Conservation (phyloP, 257 asterid genomes). For the Galeopsis tetrahit region DNA sequence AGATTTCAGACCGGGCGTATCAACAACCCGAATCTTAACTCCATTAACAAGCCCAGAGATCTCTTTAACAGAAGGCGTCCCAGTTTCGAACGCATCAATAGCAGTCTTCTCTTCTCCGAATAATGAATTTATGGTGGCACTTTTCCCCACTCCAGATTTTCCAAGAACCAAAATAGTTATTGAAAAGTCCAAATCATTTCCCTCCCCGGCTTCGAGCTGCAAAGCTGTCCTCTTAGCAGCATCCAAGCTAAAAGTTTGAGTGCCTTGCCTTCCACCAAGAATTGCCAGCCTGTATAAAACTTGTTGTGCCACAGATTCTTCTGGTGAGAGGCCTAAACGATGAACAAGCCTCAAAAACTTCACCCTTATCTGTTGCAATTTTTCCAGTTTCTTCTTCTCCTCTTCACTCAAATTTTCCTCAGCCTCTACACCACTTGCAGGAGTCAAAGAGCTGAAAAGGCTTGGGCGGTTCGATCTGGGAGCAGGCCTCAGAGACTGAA, state of each 20-base stretch:
- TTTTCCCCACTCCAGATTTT: constrained; percentile 93
- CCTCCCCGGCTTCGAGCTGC: constrained; percentile 70
- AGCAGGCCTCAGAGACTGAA: constrained; percentile 76
- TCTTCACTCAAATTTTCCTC: constrained; percentile 79
- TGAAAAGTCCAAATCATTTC: constrained; percentile 69
- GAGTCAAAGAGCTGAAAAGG: constrained; percentile 50
- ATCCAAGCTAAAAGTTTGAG: constrained; percentile 68
- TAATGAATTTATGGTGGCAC: constrained; percentile 86
- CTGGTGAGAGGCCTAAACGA: constrained; percentile 75
- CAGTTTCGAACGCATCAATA: constrained; percentile 73
- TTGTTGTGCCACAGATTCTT: constrained; percentile 81
- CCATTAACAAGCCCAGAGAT: constrained; percentile 72
- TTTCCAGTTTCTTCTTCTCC: constrained; percentile 86
- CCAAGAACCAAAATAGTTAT: constrained; percentile 83
- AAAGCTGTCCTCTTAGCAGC: constrained; percentile 73
- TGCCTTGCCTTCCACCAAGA: constrained; percentile 78
- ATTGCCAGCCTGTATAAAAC: constrained; percentile 80
- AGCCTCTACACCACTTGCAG: constrained; percentile 52
- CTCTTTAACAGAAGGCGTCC: constrained; percentile 63
- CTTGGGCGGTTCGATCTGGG: constrained; percentile 58
- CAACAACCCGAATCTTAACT: constrained; percentile 71
- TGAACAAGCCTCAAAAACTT: constrained; percentile 89
- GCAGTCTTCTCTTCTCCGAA: constrained; percentile 79
- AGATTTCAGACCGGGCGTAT: constrained; percentile 86
- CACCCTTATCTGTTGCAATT: constrained; percentile 75